phyloP scores from a whole-genome alignment of 1,139 yeast genomes.

The Protomyces macrosporus region DNA sequence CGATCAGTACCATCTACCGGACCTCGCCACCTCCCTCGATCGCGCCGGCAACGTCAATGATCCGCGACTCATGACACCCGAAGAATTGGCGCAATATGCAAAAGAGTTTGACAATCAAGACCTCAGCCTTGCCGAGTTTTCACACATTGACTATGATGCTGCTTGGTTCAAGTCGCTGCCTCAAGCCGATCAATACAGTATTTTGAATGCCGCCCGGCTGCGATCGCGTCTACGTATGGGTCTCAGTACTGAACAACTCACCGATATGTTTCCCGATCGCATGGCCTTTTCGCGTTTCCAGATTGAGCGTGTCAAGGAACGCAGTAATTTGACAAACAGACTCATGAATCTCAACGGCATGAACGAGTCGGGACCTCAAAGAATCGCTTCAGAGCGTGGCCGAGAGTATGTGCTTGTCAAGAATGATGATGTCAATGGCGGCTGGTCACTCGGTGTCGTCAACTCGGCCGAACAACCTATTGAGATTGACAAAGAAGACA shows the following conservation, averaged over 20 bases:
- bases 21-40: conserved; percentile 45
- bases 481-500: conserved; percentile 25
- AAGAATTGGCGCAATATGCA: conserved; percentile 60
- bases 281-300: conserved; percentile 91
- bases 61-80: conserved; percentile 66
- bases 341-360: conserved; percentile 80
- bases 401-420: conserved; percentile 69
- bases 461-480: conserved; percentile 24
- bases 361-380: conserved; percentile 52
- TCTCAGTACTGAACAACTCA: conserved; percentile 76
- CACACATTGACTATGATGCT: conserved; percentile 42
- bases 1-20: conserved; percentile 86
- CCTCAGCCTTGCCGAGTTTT: conserved; percentile 37
- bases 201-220: conserved; percentile 72
- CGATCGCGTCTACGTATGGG: conserved; percentile 94
- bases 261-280: conserved; percentile 70
- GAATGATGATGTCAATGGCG: conserved; percentile 53
- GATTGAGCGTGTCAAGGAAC: conserved; percentile 82
- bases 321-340: conserved; percentile 84
- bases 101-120: conserved; percentile 59
- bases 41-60: conserved; percentile 47
- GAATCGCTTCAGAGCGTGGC: conserved; percentile 84
- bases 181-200: conserved; percentile 78
- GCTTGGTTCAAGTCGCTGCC: conserved; percentile 48
- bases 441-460: conserved; percentile 72